These are phyloP conservation scores for Dactylellina parvicollis DNA, from an alignment of 2,329 filamentous ascomycete genomes.

Conservation along the genomic window DNA sequence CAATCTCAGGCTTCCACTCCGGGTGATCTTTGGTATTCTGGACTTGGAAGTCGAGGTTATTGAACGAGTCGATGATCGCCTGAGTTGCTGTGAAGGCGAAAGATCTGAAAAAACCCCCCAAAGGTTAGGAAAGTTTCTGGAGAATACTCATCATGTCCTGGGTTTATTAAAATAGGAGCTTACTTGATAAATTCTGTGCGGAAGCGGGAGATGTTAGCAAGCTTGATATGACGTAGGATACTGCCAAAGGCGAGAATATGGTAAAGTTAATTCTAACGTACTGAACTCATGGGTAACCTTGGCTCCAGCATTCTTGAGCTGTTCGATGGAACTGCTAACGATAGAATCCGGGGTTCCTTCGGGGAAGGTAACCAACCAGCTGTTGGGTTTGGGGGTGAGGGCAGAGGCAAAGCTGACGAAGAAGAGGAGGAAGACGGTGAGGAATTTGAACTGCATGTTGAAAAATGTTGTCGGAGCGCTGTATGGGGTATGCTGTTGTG, in stretches of 20 bases:
- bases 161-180: not conserved
- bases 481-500: not conserved
- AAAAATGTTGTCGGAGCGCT: not conserved
- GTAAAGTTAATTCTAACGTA: conserved; percentile 13
- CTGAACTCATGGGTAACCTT: conserved; percentile 28
- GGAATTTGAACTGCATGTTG: conserved; percentile 48
- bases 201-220: conserved; percentile 6
- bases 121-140: not conserved
- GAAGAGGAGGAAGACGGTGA: conserved; percentile 34
- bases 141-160: not conserved
- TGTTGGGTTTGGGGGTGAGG: conserved; percentile 2
- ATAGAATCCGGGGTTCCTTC: conserved; percentile 19
- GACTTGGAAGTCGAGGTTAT: not conserved
- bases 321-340: conserved; percentile 3
- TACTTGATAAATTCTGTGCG: conserved; percentile 35
- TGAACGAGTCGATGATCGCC: conserved; percentile 16
- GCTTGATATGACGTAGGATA: not conserved
- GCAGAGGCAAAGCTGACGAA: conserved; percentile 26
- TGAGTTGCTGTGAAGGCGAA: conserved; percentile 23
- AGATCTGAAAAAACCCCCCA: not conserved
- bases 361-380: conserved; percentile 39
- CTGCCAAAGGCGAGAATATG: not conserved
- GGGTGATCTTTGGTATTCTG: not conserved
- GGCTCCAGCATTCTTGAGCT: conserved; percentile 27
- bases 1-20: conserved; percentile 32